Evolutionary conservation across 2,329 filamentous ascomycete species (phyloP), one percentile per base, ranked within the genome.

Genomic region (Arthroderma sp.): DNA sequence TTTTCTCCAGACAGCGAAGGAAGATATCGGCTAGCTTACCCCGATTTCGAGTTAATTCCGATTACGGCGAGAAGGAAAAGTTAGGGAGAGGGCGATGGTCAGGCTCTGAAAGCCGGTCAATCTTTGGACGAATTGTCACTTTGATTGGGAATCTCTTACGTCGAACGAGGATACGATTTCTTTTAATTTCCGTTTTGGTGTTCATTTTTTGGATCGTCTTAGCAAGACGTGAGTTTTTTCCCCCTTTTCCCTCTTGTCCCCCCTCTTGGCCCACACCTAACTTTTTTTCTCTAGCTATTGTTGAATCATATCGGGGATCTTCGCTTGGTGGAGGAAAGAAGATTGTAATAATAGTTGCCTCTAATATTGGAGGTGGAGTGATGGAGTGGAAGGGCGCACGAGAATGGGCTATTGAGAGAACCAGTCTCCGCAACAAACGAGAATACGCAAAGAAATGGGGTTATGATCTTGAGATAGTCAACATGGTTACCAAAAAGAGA

Each of bases 381-480:
- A 96, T 96, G 87, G 89, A 95, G 59, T 95, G 87, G 89, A 98
- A 98, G 64, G 89, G 89, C 0, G 84, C 89, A 15, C 78, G 88
- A 49, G 91, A 98, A 67, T 98, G 91, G 91, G 91, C 91, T 1
- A 94, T 96, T 57, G 91, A 98, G 67, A 76, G 91, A 61, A 88
- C 96, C 68, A 96, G 89, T 59, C 78, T 96, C 44, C 81, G 81
- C 61, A 98, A 98, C 68, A 98, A 98, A 72, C 81, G 83, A 60
- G 83, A 81, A 57, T 98, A 98, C 59, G 82, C 80, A 2, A 73
- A 77, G 31, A 75, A 74, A 61, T 96, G 91, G 88, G 91, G 91
- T 9, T 96, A 98, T 62, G 83, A 95, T 50, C 70, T 98, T 47
- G 91, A 98, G 62, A 83, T 96, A 59, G 86, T 94, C 53, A 93